Evolutionary conservation across 768 basidiomycete genomes (phyloP).

Genomic region (Boletus barrowsii): DNA sequence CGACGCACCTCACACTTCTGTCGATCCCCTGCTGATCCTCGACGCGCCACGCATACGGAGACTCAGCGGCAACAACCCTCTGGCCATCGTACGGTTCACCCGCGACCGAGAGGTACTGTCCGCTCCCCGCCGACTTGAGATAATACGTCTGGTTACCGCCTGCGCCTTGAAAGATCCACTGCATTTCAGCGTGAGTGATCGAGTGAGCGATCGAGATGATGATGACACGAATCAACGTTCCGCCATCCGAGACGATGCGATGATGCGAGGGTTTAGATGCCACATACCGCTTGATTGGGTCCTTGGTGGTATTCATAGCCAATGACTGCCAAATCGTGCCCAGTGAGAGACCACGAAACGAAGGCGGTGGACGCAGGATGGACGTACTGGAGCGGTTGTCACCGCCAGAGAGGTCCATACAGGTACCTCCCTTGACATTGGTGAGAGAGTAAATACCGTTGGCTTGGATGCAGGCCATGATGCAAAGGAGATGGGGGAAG

Average conservation of each 20-base stretch:
- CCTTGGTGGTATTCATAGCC: slow-evolving; percentile 44
- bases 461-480: slow-evolving; percentile 28
- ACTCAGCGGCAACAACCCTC: slow-evolving; percentile 35
- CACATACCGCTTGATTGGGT: slow-evolving; percentile 47
- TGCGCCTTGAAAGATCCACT: slow-evolving; percentile 46
- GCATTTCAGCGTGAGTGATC: background rate
- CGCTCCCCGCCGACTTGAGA: slow-evolving; percentile 41
- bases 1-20: slow-evolving; percentile 40
- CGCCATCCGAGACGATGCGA: no score
- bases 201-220: no score
- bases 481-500: background rate
- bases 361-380: background rate
- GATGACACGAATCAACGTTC: no score
- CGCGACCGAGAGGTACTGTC: slow-evolving; percentile 39
- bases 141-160: slow-evolving; percentile 31
- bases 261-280: no score
- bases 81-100: slow-evolving; percentile 36
- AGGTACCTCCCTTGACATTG: slow-evolving; percentile 52
- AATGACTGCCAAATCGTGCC: slow-evolving; percentile 36
- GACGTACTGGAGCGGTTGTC: slow-evolving; percentile 46
- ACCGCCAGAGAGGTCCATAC: slow-evolving; percentile 53
- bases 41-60: slow-evolving; percentile 48
- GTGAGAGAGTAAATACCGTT: slow-evolving; percentile 45
- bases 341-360: no score
- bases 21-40: slow-evolving; percentile 41